phyloP scores from a whole-genome alignment of 2,329 filamentous ascomycete species.

The Arachnopeziza araneosa region DNA sequence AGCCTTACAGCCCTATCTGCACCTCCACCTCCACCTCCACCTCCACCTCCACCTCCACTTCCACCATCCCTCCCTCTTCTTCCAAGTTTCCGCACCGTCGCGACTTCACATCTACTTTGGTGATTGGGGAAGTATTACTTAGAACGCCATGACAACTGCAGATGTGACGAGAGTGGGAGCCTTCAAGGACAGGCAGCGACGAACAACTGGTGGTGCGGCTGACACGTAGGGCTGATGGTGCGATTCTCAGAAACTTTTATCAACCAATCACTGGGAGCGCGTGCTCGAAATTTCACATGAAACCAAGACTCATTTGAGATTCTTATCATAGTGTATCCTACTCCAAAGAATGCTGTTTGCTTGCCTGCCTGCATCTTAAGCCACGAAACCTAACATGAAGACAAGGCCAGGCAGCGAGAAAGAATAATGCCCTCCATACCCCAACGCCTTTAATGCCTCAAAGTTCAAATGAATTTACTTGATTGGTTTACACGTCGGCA shows the following conservation, averaged over 20 bases:
- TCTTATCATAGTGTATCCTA: neutral
- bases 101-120: neutral
- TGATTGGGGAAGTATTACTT: neutral
- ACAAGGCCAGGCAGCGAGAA: neutral
- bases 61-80: neutral
- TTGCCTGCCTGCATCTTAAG: neutral
- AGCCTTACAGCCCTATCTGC: too few species aligned
- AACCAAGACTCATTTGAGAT: neutral
- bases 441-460: neutral
- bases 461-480: neutral
- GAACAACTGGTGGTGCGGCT: neutral
- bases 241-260: neutral
- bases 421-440: neutral
- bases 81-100: neutral
- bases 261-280: neutral
- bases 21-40: too few species aligned
- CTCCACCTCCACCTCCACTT: too few species aligned
- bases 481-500: constrained; percentile 22
- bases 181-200: too few species aligned
- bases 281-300: neutral
- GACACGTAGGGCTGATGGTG: neutral
- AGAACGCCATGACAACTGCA: neutral
- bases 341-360: neutral
- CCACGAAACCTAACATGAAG: too few species aligned
- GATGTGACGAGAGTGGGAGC: too few species aligned